Evolutionary conservation across 2,329 filamentous ascomycete species (phyloP), one percentile per base, ranked within the genome.

Genomic region (Lecanosticta acicola): DNA sequence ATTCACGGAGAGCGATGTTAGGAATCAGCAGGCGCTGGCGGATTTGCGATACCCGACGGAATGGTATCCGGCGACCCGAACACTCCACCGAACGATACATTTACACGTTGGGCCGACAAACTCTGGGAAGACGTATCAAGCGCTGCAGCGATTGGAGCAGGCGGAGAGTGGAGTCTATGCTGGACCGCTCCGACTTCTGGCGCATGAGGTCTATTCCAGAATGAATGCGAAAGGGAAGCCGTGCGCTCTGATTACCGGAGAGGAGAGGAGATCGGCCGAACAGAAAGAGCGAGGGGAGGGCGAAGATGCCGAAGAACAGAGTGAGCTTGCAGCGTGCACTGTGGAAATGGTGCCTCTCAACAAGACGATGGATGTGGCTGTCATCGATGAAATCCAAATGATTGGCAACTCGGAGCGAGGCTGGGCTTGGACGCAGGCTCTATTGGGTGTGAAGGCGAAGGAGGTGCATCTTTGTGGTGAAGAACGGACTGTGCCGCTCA

Each of bases 301-400:
- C 0, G 71, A 81, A 39, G 70, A 76, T 8, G 68, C 71, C 1
- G 71, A 81, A 41, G 68, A 68, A 3, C 75, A 59, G 14, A 48
- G 41, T 0, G 59, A 75, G 50, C 83, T 94, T 60, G 78, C 77
- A 46, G 91, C 88, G 62, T 96, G 93, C 62, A 98, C 93, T 0
- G 93, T 98, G 2, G 93, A 98, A 66, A 98, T 98, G 84, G 76
- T 83, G 18, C 78, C 78, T 4, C 56, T 81, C 16, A 73, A 75
- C 39, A 67, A 62, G 74, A n/a, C 76, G 70, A 56, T 87, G 21
- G 91, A 97, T 34, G 90, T 98, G 29, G 91, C 88, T 1, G 91
- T 98, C 55, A 91, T 98, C 52, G 93, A 98, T 62, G 93, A 98
- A 70, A 97, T 98, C 46, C 93, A 98, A 68, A 97, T 98, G 93